Conservation (phyloP, 2,329 filamentous ascomycete genomes). For the Aspergillus brasiliensis region DNA sequence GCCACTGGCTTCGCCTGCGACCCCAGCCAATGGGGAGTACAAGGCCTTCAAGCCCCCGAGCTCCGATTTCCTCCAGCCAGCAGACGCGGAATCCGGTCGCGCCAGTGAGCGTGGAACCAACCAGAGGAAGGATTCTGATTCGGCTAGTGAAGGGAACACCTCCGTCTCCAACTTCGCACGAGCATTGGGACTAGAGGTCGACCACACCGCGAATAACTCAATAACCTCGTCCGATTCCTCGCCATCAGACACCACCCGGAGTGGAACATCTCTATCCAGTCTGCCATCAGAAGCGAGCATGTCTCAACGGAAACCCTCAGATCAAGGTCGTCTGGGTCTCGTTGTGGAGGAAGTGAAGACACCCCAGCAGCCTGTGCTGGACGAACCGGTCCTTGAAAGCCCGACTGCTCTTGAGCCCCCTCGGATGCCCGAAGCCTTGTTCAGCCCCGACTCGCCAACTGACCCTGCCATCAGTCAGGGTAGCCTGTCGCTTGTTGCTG, state of each 20-base stretch:
- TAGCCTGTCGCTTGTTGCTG: slow-evolving; percentile 38
- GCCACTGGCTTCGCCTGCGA: slow-evolving; percentile 16
- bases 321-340: slow-evolving; percentile 50
- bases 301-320: slow-evolving; percentile 33
- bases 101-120: slow-evolving; percentile 10
- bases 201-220: slow-evolving; percentile 66
- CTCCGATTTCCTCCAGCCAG: slow-evolving; percentile 26
- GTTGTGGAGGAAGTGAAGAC: slow-evolving; percentile 59
- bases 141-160: slow-evolving; percentile 32
- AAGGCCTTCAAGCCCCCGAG: slow-evolving; percentile 22
- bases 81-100: slow-evolving; percentile 15
- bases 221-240: slow-evolving; percentile 66
- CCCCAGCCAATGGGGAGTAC: slow-evolving; percentile 16
- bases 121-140: slow-evolving; percentile 30
- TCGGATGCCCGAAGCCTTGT: slow-evolving; percentile 33
- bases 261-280: slow-evolving; percentile 64
- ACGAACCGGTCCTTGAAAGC: slow-evolving; percentile 40
- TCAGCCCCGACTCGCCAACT: slow-evolving; percentile 51
- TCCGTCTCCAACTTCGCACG: slow-evolving; percentile 45
- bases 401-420: slow-evolving; percentile 31
- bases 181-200: slow-evolving; percentile 55
- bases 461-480: slow-evolving; percentile 49
- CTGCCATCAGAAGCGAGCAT: slow-evolving; percentile 49
- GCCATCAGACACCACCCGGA: slow-evolving; percentile 60
- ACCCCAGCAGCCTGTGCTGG: slow-evolving; percentile 20